A percentile compares a stretch with the other conserved stretches of the same genome.
Conservation (phyloP, 2,329 filamentous ascomycete species). For the Emergomyces orientalis region DNA sequence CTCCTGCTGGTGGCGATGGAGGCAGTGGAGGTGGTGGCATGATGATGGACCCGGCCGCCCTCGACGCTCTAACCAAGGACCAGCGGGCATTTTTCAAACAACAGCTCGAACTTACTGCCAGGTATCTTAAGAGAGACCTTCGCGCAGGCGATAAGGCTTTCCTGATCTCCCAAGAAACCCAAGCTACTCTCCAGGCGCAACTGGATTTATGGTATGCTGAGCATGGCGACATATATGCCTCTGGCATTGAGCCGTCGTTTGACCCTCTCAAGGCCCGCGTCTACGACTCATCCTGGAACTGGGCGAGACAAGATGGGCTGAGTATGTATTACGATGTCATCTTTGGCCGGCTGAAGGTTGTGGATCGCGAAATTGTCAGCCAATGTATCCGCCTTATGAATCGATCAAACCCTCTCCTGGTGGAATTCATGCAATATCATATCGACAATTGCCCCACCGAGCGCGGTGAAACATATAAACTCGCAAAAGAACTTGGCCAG, state of each 20-base stretch:
- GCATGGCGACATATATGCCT: slow-evolving; percentile 92
- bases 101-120: slow-evolving; percentile 86
- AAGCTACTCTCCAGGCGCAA: slow-evolving; percentile 81
- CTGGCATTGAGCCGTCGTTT: slow-evolving; percentile 90
- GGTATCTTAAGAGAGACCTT: slow-evolving; percentile 95
- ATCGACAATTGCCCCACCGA: slow-evolving; percentile 98
- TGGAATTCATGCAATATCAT: slow-evolving; percentile 99
- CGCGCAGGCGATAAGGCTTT: slow-evolving; percentile 93
- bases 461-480: slow-evolving; percentile 90
- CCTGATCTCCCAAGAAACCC: slow-evolving; percentile 72
- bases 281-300: slow-evolving; percentile 99
- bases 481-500: slow-evolving; percentile 89
- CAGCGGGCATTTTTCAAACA: slow-evolving; percentile 96
- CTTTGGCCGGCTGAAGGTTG: slow-evolving; percentile 82
- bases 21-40: slow-evolving; percentile 68
- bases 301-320: slow-evolving; percentile 92
- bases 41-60: slow-evolving; percentile 99
- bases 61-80: slow-evolving; percentile 95
- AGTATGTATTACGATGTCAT: slow-evolving; percentile 99
- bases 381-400: slow-evolving; percentile 99
- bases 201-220: slow-evolving; percentile 91
- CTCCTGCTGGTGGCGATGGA: slow-evolving; percentile 59
- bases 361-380: slow-evolving; percentile 96
- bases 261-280: slow-evolving; percentile 86
- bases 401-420: slow-evolving; percentile 84